phyloP scores from a whole-genome alignment of 2,329 filamentous ascomycete species.

The Tolypocladium sp. region DNA sequence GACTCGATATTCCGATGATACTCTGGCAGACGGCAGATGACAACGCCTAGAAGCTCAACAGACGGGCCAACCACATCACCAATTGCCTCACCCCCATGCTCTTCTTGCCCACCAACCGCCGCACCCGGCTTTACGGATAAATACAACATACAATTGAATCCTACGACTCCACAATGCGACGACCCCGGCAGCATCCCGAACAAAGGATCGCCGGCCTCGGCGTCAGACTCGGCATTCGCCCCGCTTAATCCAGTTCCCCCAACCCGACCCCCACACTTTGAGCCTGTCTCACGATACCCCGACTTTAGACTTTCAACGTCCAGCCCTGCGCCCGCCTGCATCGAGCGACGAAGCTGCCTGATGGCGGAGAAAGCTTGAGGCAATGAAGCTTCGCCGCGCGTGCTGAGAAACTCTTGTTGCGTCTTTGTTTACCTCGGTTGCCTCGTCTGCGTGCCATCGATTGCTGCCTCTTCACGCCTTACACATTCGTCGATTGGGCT shows the following conservation, averaged over 20 bases:
- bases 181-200: neutral
- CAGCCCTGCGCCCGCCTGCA: neutral
- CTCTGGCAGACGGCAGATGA: too few species aligned
- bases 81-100: neutral
- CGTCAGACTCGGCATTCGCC: neutral
- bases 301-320: neutral
- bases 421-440: neutral
- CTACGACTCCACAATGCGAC: neutral
- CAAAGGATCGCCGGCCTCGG: neutral
- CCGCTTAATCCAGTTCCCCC: neutral
- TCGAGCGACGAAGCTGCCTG: neutral
- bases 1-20: too few species aligned
- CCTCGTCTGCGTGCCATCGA: too few species aligned
- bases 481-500: neutral
- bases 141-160: neutral
- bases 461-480: too few species aligned
- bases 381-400: neutral
- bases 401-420: neutral
- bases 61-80: neutral
- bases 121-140: too few species aligned
- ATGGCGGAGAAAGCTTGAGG: neutral
- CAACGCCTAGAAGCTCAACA: too few species aligned
- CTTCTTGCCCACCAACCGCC: too few species aligned
- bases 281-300: neutral
- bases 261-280: neutral